These are phyloP conservation scores for Acanthamoeba triangularis DNA, from an alignment of 208 protist species.

Conservation along the genomic window DNA sequence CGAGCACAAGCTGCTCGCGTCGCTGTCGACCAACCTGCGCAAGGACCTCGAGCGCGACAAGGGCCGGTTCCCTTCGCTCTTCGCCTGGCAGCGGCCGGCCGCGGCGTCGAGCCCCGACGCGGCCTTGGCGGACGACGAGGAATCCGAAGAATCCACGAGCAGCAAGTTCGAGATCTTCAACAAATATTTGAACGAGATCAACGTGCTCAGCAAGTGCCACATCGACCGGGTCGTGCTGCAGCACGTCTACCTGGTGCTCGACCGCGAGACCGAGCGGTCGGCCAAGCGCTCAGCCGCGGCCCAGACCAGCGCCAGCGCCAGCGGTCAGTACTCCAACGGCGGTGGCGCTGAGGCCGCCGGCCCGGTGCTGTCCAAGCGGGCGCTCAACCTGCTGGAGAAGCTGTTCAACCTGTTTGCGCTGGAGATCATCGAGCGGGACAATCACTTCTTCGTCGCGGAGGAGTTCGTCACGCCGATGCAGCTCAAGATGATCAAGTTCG, in stretches of 20 bases:
- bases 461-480: constrained; percentile 51
- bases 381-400: constrained; percentile 18
- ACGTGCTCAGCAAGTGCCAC: background rate
- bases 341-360: background rate
- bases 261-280: constrained; percentile 24
- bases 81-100: background rate
- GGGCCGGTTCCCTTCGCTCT: background rate
- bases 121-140: background rate
- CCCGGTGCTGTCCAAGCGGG: constrained; percentile 40
- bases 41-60: constrained; percentile 1
- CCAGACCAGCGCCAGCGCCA: background rate
- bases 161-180: constrained; percentile 16
- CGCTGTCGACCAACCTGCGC: constrained; percentile 22
- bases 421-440: constrained; percentile 48
- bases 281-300: background rate
- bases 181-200: constrained; percentile 42
- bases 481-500: constrained; percentile 52
- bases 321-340: too few species aligned
- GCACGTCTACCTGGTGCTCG: background rate
- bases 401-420: constrained; percentile 24
- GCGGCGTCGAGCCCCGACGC: background rate
- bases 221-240: constrained; percentile 44
- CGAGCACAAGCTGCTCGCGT: constrained; percentile 23
- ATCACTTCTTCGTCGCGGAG: constrained; percentile 50
- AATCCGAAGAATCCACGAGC: background rate